phyloP scores from a whole-genome alignment of 179 eudicot genomes.

The Dionaea muscipula region DNA sequence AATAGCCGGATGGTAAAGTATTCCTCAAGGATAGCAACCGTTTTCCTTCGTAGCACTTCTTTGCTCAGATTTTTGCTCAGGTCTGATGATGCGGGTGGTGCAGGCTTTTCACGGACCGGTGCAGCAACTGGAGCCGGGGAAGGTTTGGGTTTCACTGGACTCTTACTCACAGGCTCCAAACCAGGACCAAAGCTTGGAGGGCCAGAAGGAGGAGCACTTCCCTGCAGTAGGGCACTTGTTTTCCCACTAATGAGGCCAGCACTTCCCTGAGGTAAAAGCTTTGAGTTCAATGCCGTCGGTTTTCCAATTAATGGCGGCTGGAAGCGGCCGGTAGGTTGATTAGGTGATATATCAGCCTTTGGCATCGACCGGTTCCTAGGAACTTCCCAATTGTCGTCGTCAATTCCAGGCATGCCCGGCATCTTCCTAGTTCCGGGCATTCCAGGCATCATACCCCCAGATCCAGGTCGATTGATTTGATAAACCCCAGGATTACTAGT shows the following conservation, averaged over 20 bases:
- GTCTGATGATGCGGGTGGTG: conserved; percentile 11
- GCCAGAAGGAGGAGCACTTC: conserved; percentile 41
- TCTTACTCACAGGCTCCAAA: conserved; percentile 25
- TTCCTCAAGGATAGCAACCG: conserved; percentile 67
- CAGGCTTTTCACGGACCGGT: conserved; percentile 14
- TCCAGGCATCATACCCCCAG: conserved; percentile 98
- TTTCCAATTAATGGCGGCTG: conserved; percentile 45
- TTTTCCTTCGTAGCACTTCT: conserved; percentile 51
- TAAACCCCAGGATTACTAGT: conserved; percentile 43
- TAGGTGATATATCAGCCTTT: conserved; percentile 30
- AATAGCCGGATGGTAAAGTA: conserved; percentile 52
- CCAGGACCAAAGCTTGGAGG: conserved; percentile 26
- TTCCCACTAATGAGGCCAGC: conserved; percentile 51
- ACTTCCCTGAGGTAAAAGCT: conserved; percentile 68
- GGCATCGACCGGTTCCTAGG: conserved; percentile 59
- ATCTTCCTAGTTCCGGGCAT: conserved; percentile 79
- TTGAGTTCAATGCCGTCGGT: conserved; percentile 38
- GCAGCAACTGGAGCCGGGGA: conserved; percentile 12
- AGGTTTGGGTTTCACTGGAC: conserved; percentile 17
- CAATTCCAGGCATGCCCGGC: conserved; percentile 85
- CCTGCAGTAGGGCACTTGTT: conserved; percentile 76
- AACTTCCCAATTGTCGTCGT: conserved; percentile 83
- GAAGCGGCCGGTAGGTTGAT: conserved; percentile 28
- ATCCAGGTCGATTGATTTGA: conserved; percentile 55
- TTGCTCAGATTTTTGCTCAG: too few relatives aligned